Evolutionary conservation across 2,329 filamentous ascomycete genomes (phyloP), one percentile per base, ranked within the genome.

Genomic region (Scorias spongiosa): DNA sequence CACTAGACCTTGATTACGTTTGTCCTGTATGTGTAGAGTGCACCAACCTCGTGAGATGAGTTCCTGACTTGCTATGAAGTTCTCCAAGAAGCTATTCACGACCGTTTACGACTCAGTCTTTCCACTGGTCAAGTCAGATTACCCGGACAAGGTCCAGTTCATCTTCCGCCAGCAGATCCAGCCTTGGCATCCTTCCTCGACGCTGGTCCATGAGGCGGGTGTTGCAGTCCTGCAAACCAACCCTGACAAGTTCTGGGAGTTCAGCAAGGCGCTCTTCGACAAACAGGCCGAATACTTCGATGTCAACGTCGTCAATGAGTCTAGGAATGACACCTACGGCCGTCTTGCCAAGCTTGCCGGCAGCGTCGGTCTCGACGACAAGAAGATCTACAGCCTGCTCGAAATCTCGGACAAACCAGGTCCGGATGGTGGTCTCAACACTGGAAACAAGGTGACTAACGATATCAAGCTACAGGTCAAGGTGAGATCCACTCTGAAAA

Each of bases 121-220:
- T 47, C 80, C 84, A 1, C 61, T 75, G 40, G 70, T 93, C 53
- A 69, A 72, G 48, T 54, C 69, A 41, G 78, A 78, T 54, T 78
- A 82, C 50, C 54, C 66, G 18, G 70, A 68, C 47, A 72, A 71
- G 48, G 66, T 94, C 2, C 73, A 83, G 54, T 70, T 93, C 53
- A 75, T 96, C 57, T 84, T 95, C 70, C 81, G 88, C 41, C 88
- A 89, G 61, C 87, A 94, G 61, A 77, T 95, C 56, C 87, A 94
- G 67, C 86, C 87, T 11, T 94, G 89, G 89, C 88, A 96, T 66
- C 89, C 89, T 1, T 86, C 82, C 15, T 87, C 60, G 0, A 70
- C 66, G 0, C 62, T 71, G 26, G 71, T 76, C 44, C 84, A 89
- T 67, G 89, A 96, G 72, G 83, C 87, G 29, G 88, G 71, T 2